Conservation (phyloP, 177 flowering plant genomes). For the Tripterygium wilfordii region DNA sequence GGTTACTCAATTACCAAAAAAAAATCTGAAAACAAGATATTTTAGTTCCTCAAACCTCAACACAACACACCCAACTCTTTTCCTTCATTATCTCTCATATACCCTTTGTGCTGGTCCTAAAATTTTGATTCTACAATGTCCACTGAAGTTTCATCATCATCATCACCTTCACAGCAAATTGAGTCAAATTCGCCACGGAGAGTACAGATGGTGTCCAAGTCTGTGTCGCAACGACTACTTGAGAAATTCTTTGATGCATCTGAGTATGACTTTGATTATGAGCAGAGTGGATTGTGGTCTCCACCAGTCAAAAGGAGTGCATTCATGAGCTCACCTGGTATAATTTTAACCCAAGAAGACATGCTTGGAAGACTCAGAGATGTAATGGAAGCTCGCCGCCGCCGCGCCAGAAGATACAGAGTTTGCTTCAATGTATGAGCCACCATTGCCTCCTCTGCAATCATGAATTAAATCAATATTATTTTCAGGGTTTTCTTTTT, state of each 20-base stretch:
- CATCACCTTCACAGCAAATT: not conserved
- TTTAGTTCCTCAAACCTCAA: not conserved
- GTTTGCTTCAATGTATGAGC: slow-evolving; percentile 4
- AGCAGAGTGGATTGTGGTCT: slow-evolving; percentile 47
- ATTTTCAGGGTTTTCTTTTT: too few relatives aligned
- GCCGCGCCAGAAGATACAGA: slow-evolving; percentile 4
- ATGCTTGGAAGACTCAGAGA: slow-evolving; percentile 11
- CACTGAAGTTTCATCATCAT: not conserved
- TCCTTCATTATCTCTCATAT: not conserved
- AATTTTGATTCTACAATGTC: not conserved
- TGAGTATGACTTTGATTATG: slow-evolving; percentile 37
- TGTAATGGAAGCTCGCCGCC: slow-evolving; percentile 2
- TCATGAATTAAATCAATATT: too few relatives aligned
- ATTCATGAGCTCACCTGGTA: slow-evolving; percentile 29
- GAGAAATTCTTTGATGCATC: slow-evolving; percentile 34
- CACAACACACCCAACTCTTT: not conserved
- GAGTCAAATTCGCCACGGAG: slow-evolving; percentile 3
- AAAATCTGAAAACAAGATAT: not conserved
- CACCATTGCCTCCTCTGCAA: too few relatives aligned
- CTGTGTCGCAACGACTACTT: slow-evolving; percentile 31
- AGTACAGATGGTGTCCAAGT: slow-evolving; percentile 32
- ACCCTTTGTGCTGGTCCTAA: not conserved
- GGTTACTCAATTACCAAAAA: too few relatives aligned
- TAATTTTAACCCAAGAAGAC: slow-evolving; percentile 17
- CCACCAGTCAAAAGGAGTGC: slow-evolving; percentile 33